These are phyloP conservation scores for Isochrysis galbana DNA, from an alignment of 78 protist species.

Conservation along the genomic window DNA sequence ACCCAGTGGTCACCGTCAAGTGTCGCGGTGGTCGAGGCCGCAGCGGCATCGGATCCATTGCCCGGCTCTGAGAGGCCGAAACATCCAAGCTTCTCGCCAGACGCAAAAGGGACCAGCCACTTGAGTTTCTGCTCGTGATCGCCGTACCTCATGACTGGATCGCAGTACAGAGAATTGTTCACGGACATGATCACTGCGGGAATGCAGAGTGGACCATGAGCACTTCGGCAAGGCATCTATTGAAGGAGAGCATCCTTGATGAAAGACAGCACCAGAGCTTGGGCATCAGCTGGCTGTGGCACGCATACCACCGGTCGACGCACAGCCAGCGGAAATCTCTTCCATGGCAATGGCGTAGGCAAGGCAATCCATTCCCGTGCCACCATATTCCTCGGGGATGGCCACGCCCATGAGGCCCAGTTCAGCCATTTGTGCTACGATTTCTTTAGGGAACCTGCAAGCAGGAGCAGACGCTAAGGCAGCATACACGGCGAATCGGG, in stretches of 20 bases:
- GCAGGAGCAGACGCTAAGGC: neutral
- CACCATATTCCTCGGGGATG: constrained; percentile 75
- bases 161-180: constrained; percentile 42
- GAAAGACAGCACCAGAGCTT: no score
- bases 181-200: constrained; percentile 40
- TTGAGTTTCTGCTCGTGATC: constrained; percentile 13
- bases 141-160: constrained; percentile 29
- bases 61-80: constrained; percentile 49
- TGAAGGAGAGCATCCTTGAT: no score
- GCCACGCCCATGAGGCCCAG: constrained; percentile 89
- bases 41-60: constrained; percentile 49
- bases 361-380: constrained; percentile 76
- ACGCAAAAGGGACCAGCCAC: constrained; percentile 28
- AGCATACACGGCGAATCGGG: neutral
- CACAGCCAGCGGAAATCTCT: constrained; percentile 60
- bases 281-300: no score
- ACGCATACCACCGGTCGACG: constrained; percentile 10
- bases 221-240: no score
- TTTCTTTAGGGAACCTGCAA: neutral
- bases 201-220: no score
- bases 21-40: constrained; percentile 9
- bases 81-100: constrained; percentile 26
- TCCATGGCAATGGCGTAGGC: constrained; percentile 86
- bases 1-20: constrained; percentile 29
- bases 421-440: constrained; percentile 35